Evolutionary conservation across 768 basidiomycete genomes (phyloP), one percentile per base, ranked within the genome.

Genomic region (Mycena pura): DNA sequence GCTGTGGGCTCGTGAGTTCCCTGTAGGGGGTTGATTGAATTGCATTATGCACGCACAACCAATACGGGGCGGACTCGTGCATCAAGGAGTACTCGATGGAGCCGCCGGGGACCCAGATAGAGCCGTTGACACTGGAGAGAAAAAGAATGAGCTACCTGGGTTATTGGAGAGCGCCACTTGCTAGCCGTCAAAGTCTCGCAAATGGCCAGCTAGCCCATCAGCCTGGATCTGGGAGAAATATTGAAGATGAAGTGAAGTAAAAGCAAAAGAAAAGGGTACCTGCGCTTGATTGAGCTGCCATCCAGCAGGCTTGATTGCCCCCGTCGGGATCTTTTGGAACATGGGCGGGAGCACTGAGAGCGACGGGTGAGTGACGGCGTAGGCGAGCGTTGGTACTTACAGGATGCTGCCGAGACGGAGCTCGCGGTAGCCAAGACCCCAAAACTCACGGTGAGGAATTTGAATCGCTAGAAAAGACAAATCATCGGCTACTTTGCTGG

Each of bases 71-170:
- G 28, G 76, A 68, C 59, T 80, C 79, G 47, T 80, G 78, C 78
- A 80, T 80, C 10, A 76, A 73, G 17, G 78, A 78, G 53, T 80
- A 80, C 57, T 80, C 79, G 24, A 79, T 74, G 0, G 75, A 77
- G 19, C 79, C 78, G 3, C 76, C 76, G 64, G 74, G 69, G 10
- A 79, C 74, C 78, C 79, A 79, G 50, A 80, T 80, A 3, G 79
- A 80, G 5, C 78, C 77, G 43, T 76, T 76, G 7, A 80, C 78
- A 48, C 77, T 78, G 31, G 8, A 52, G 3, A 44, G 24, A 5
- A 15, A 9, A 24, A 17, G 19, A 36, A 29, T 36, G 21, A 10
- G 34, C 48, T 1, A n/a, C 15, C 10, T 22, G 17, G 24, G 9
- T 3, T 7, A n/a, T 17, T 14, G 40, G 19, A 19, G 43, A 6